Percentiles rank a stretch among this genome's conserved stretches.
phyloP scores from a whole-genome alignment of 768 basidiomycete species.

The Hydnomerulius pinastri region DNA sequence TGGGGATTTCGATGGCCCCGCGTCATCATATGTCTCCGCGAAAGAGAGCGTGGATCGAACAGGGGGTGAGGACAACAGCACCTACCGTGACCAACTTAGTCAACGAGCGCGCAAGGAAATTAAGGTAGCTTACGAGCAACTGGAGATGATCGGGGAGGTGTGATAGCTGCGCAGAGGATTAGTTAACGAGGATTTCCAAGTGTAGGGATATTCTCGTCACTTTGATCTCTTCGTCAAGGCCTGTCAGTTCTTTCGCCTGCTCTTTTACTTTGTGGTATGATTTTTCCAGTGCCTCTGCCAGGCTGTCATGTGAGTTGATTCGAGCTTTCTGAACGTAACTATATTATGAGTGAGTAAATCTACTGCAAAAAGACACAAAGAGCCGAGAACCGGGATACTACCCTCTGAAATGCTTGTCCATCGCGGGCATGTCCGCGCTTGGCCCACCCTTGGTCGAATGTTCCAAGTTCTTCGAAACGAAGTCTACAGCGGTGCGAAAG shows the following conservation, averaged over 20 bases:
- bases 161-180: slow-evolving; percentile 41
- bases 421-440: slow-evolving; percentile 53
- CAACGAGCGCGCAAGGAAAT: neutral
- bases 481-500: slow-evolving; percentile 53
- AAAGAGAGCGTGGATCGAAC: slow-evolving; percentile 46
- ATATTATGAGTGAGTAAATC: slow-evolving; percentile 14
- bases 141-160: slow-evolving; percentile 73
- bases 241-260: slow-evolving; percentile 49
- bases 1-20: slow-evolving; percentile 24
- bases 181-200: neutral
- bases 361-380: slow-evolving; percentile 1
- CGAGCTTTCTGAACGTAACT: slow-evolving; percentile 70
- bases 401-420: slow-evolving; percentile 59
- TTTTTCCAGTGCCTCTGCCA: slow-evolving; percentile 61
- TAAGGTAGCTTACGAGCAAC: slow-evolving; percentile 55
- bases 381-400: slow-evolving; percentile 28
- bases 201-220: slow-evolving; percentile 31
- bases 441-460: slow-evolving; percentile 56
- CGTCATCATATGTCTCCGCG: slow-evolving; percentile 56
- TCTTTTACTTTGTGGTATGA: slow-evolving; percentile 53
- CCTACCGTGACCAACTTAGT: slow-evolving; percentile 37
- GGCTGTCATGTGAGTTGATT: slow-evolving; percentile 60
- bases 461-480: slow-evolving; percentile 61
- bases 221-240: slow-evolving; percentile 69
- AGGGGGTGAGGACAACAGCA: slow-evolving; percentile 58